A percentile compares a stretch with the other conserved stretches of the same genome.
phyloP scores from a whole-genome alignment of 345 rosid genomes.

The Murraya koenigii region DNA sequence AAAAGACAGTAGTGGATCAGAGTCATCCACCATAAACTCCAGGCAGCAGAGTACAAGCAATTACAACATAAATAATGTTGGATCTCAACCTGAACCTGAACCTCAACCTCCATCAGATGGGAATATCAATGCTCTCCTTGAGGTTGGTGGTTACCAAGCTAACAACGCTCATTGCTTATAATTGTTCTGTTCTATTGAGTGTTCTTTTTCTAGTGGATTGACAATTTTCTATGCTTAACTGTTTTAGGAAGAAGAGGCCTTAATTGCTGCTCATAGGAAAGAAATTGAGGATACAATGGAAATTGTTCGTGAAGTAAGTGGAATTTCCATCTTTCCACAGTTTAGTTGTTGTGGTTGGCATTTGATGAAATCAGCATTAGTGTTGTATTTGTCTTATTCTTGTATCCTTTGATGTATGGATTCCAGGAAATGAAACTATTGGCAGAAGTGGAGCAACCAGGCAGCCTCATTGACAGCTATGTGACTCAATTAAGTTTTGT shows the following conservation, averaged over 20 bases:
- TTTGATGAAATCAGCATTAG: not conserved
- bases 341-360: not conserved
- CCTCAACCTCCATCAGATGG: constrained; percentile 59
- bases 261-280: constrained; percentile 90
- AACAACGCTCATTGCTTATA: not conserved
- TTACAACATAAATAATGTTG: constrained; percentile 40
- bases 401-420: not conserved
- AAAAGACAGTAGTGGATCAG: constrained; percentile 53
- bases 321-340: not conserved
- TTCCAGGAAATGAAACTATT: constrained; percentile 90
- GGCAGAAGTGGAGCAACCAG: constrained; percentile 94
- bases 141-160: constrained; percentile 48
- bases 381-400: not conserved
- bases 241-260: constrained; percentile 86
- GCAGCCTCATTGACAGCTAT: constrained; percentile 90
- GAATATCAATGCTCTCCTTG: constrained; percentile 74
- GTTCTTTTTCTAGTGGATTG: not conserved
- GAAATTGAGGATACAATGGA: constrained; percentile 99
- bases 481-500: constrained; percentile 87
- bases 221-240: constrained; percentile 6
- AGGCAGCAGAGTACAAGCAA: constrained; percentile 42
- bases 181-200: not conserved
- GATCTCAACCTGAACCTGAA: constrained; percentile 47
- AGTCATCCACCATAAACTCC: constrained; percentile 37
- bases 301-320: constrained; percentile 90